Evolutionary conservation across 768 basidiomycete species (phyloP).

Genomic region (Wakefieldia striispora): DNA sequence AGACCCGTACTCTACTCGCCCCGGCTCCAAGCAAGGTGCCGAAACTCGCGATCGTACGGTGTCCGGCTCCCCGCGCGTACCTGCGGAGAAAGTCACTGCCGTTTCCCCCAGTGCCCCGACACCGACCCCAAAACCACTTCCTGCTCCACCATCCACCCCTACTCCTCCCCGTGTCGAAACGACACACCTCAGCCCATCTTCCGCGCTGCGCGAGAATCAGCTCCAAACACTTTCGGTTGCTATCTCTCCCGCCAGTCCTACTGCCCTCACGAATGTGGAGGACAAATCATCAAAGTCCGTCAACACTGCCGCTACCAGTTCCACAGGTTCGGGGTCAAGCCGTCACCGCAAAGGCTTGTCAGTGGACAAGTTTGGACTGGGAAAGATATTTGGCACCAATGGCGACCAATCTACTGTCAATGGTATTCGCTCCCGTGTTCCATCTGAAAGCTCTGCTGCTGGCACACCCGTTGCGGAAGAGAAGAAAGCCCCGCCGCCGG

Average conservation of each 20-base stretch:
- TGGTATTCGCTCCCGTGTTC: slow-evolving; percentile 38
- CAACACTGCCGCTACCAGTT: slow-evolving; percentile 24
- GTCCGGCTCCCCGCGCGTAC: slow-evolving; percentile 10
- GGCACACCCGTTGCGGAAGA: slow-evolving; percentile 20
- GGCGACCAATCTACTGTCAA: slow-evolving; percentile 33
- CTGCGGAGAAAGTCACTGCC: slow-evolving; percentile 17
- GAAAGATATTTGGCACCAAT: slow-evolving; percentile 63
- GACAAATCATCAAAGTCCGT: slow-evolving; percentile 30
- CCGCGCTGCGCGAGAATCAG: slow-evolving; percentile 27
- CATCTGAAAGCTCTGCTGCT: slow-evolving; percentile 39
- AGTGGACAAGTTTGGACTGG: slow-evolving; percentile 75
- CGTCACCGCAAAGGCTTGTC: slow-evolving; percentile 70
- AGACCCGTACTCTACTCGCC: slow-evolving; percentile 7
- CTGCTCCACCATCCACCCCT: slow-evolving; percentile 25
- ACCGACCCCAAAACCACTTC: slow-evolving; percentile 29
- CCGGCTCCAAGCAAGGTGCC: slow-evolving; percentile 14
- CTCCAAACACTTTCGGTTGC: slow-evolving; percentile 31
- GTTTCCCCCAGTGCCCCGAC: slow-evolving; percentile 11
- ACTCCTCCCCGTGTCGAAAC: slow-evolving; percentile 20
- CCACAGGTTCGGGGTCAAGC: slow-evolving; percentile 41
- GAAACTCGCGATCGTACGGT: slow-evolving; percentile 16
- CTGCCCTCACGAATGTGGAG: slow-evolving; percentile 29
- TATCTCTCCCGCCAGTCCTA: slow-evolving; percentile 44
- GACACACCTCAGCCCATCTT: slow-evolving; percentile 19
- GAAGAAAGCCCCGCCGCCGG: slow-evolving; percentile 11